A percentile compares a stretch with the other conserved stretches of the same genome.
Evolutionary conservation across 352 stramenopile species (phyloP).

Genomic region (Halophytophthora polymorphica): DNA sequence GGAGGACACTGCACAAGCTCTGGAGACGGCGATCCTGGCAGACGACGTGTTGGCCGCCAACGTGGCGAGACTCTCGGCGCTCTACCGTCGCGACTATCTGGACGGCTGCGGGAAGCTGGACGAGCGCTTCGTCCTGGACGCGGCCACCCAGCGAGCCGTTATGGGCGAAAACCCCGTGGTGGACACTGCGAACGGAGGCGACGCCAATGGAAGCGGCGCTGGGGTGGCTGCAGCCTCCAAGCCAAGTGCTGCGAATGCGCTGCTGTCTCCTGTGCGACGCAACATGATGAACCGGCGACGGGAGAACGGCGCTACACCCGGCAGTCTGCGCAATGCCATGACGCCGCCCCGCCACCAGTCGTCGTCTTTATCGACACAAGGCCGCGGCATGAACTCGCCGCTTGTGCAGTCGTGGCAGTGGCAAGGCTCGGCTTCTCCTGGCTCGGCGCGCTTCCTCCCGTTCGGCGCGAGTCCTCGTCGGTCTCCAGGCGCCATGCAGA

Average conservation of each 20-base stretch:
- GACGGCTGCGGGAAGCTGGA: constrained; percentile 51
- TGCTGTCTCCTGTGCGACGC: constrained; percentile 34
- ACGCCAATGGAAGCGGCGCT: neutral
- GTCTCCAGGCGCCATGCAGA: constrained; percentile 55
- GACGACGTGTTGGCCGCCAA: constrained; percentile 41
- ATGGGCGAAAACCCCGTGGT: constrained; percentile 21
- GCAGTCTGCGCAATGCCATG: constrained; percentile 23
- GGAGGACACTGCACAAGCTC: constrained; percentile 1
- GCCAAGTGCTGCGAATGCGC: constrained; percentile 27
- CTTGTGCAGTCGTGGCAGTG: constrained; percentile 62
- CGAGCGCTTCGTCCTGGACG: constrained; percentile 54
- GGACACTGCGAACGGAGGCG: constrained; percentile 9
- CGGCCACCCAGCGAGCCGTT: constrained; percentile 24
- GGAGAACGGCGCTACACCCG: constrained; percentile 13
- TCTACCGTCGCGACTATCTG: constrained; percentile 50
- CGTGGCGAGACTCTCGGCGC: constrained; percentile 24
- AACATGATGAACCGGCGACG: constrained; percentile 33
- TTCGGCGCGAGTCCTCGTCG: constrained; percentile 23
- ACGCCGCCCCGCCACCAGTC: constrained; percentile 36
- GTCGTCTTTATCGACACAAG: constrained; percentile 4
- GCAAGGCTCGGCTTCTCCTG: constrained; percentile 53
- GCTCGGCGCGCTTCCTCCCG: constrained; percentile 9
- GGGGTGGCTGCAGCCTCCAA: constrained; percentile 5
- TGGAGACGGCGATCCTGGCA: constrained; percentile 32
- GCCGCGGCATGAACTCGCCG: constrained; percentile 21